Base-by-base conservation (phyloP, 768 basidiomycete genomes). In the Scleroderma bovista region DNA sequence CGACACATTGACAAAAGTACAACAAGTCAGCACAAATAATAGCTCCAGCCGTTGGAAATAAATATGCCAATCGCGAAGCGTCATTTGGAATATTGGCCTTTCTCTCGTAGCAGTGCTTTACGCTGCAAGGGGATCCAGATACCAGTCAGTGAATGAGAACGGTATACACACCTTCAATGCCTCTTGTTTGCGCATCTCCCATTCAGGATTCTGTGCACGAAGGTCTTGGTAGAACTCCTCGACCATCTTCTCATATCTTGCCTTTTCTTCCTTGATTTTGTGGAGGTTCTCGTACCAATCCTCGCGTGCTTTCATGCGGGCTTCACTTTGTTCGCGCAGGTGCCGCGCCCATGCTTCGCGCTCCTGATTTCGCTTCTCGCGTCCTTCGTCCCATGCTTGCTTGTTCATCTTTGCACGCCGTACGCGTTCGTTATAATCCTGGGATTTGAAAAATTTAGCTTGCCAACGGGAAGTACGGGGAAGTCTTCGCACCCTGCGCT, bases 161-260 rank as follows among this genome's bases (percentile, higher is more conserved):
- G n/a, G n/a, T n/a, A n/a, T n/a, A n/a, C 70, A 51, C 53, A 82
- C 84, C 70, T 75, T 69, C 53, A 77, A 68, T 3, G 73, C 73
- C 48, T 74, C 75, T 57, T 72, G 72, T 60, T 73, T 72, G 47
- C 84, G 74, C 19, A 70, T 71, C 52, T 78, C 75, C 77, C 83
- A 83, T 51, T 84, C 84, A 33, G 84, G 84, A 57, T 77, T 80
- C 47, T 70, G 63, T 36, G 74, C 69, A 49, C 77, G 70, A 50
- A 86, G 70, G 36, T 79, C 78, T 36, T 76, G 70, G 42, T 84
- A 69, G 58, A 84, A 73, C 37, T 78, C 75, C 36, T 77, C 72
- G 3, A 78, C 75, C 60, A 82, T 67, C 41, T 66, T 63, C 6
- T 69, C 51, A 37, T 74, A 70, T 52, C 67, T 64, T 44, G 63